phyloP scores from a whole-genome alignment of 805 yeast species.

The Saccharomycopsis fermentans region DNA sequence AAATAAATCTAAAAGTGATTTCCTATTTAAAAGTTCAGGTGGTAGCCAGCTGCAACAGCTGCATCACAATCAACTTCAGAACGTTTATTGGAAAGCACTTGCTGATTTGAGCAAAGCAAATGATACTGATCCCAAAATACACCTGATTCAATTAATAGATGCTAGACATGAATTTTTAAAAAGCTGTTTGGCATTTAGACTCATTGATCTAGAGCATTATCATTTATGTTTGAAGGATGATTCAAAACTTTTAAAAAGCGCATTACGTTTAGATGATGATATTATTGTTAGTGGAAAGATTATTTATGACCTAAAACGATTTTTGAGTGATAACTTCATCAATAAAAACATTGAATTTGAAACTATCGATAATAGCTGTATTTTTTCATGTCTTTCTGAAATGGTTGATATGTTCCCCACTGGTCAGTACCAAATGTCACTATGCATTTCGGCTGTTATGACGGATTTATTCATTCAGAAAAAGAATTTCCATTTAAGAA shows the following conservation, averaged over 20 bases:
- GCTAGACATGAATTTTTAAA: constrained; percentile 43
- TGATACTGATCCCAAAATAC: neutral
- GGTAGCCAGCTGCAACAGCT: constrained; percentile 21
- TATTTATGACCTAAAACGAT: constrained; percentile 23
- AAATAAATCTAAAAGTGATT: constrained; percentile 21
- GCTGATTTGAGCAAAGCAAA: constrained; percentile 27
- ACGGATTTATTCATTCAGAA: constrained; percentile 29
- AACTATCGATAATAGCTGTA: constrained; percentile 41
- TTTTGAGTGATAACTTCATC: constrained; percentile 24
- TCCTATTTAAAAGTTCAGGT: constrained; percentile 18
- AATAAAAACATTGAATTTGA: constrained; percentile 40
- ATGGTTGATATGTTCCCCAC: constrained; percentile 38
- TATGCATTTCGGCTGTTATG: constrained; percentile 26
- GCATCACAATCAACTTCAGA: constrained; percentile 27
- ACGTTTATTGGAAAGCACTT: constrained; percentile 28
- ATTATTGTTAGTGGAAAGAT: constrained; percentile 27
- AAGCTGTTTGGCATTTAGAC: constrained; percentile 31
- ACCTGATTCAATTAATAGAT: constrained; percentile 29
- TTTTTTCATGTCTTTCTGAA: constrained; percentile 39
- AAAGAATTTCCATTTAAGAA: constrained; percentile 35
- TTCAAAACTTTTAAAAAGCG: constrained; percentile 28
- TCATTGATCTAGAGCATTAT: constrained; percentile 28
- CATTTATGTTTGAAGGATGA: constrained; percentile 31
- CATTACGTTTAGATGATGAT: constrained; percentile 27
- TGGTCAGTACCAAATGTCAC: constrained; percentile 36